phyloP scores from a whole-genome alignment of 2,329 filamentous ascomycete species.

The Exserohilum rostratum region DNA sequence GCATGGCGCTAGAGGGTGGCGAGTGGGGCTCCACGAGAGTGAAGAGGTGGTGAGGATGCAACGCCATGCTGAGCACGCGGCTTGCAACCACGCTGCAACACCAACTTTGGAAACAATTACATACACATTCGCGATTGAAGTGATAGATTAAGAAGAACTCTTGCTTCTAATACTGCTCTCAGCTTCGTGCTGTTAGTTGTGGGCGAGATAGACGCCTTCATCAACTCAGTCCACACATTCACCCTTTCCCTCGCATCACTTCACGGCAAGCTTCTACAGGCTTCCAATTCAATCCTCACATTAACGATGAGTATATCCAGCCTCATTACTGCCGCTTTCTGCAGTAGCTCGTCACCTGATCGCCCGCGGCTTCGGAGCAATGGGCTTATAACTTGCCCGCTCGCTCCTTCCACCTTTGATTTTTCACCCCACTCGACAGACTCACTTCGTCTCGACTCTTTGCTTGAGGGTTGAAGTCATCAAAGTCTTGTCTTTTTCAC shows the following conservation, averaged over 20 bases:
- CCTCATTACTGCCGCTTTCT: constrained; percentile 13
- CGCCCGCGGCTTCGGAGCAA: background rate
- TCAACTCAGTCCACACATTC: constrained; percentile 3
- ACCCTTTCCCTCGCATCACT: constrained; percentile 2
- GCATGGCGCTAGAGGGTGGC: constrained; percentile 11
- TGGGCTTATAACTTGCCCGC: constrained; percentile 18
- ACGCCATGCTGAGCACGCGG: constrained; percentile 17
- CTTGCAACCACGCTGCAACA: constrained; percentile 27
- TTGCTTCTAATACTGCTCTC: constrained; percentile 19
- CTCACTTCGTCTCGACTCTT: constrained; percentile 14
- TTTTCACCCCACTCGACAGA: constrained; percentile 18
- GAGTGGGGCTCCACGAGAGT: constrained; percentile 15
- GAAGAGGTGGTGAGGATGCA: constrained; percentile 16
- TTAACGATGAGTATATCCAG: constrained; percentile 18
- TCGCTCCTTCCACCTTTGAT: constrained; percentile 22
- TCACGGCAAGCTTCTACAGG: constrained; percentile 1
- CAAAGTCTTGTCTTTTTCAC: constrained; percentile 15
- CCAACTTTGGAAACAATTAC: constrained; percentile 7
- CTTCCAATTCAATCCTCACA: constrained; percentile 2
- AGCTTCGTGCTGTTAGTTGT: constrained; percentile 1
- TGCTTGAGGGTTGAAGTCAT: constrained; percentile 24
- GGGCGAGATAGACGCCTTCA: constrained; percentile 1
- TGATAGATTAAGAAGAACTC: constrained; percentile 29
- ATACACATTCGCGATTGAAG: constrained; percentile 9
- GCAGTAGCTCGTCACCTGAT: constrained; percentile 19